Base-by-base conservation (phyloP, 2,329 filamentous ascomycete genomes). In the Fusarium armeniacum region DNA sequence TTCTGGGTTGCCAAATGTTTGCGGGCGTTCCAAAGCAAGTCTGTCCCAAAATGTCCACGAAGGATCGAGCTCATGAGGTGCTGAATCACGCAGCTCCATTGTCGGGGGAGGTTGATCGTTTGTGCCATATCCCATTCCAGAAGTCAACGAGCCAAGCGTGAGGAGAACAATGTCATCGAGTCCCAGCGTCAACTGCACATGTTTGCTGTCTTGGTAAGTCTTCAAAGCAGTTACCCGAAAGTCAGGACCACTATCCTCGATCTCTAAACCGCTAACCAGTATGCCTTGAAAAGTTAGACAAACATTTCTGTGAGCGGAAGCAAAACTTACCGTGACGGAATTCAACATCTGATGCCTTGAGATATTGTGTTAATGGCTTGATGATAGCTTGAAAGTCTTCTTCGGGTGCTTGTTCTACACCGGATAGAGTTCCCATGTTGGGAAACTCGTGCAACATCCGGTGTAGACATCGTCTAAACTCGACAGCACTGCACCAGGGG, bases 401-500 rank as follows among this genome's bases (percentile, higher is more conserved):
- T 51, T 75, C 73, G 0, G 73, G 73, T 1, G 73, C 73, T 22
- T 75, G 73, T 32, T 75, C 68, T 6, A 75, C 66, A 2, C 73
- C 73, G 6, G 70, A 75, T 5, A 75, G 11, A 1, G 56, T 72
- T 4, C 73, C 73, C 73, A 75, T 75, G 7, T 75, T 75, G 18
- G 73, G 73, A 24, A 75, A 75, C 66, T 75, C 73, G 26, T 75
- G 73, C 24, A 75, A 24, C 56, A 75, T 75, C 0, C 73, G 62
- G 32, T 75, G 73, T 38, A 75, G 16, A 4, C 73, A 75, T n/a
- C 73, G 62, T 11, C 73, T 54, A 13, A 75, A 75, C 68, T 75
- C 73, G 20, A 75, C 72, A 36, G 73, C 73, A 33, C 73, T 75
- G 41, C 73, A 75, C 73, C 73, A 75, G n/a, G 73, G 73, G 9